Conservation (phyloP, 495 filamentous ascomycete species). For the Aspergillus panamensis region DNA sequence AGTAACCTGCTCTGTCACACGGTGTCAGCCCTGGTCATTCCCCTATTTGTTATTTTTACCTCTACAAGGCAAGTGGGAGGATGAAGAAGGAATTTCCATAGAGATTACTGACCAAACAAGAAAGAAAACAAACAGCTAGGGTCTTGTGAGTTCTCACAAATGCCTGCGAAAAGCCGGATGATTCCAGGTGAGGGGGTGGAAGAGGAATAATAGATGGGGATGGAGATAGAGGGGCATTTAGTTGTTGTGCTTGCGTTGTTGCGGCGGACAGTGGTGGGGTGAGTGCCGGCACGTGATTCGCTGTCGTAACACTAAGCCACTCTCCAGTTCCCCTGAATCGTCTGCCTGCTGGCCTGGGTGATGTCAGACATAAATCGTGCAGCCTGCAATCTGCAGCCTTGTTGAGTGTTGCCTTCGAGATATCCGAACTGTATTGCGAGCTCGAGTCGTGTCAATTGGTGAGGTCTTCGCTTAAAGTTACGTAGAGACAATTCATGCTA, state of each 20-base stretch:
- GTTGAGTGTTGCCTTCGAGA: background rate
- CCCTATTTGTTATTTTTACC: conserved; percentile 12
- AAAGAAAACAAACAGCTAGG: conserved; percentile 2
- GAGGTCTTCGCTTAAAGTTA: background rate
- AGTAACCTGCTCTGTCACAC: conserved; percentile 34
- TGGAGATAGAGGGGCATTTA: conserved; percentile 35
- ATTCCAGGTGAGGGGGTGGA: conserved; percentile 11
- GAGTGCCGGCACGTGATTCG: conserved; percentile 34
- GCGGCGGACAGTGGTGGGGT: conserved; percentile 39
- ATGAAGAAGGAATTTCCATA: background rate
- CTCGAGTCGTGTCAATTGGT: background rate
- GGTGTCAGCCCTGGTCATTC: conserved; percentile 26
- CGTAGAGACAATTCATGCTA: background rate
- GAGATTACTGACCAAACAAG: conserved; percentile 14
- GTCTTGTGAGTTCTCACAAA: conserved; percentile 1
- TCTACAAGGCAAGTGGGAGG: background rate
- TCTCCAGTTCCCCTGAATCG: conserved; percentile 19
- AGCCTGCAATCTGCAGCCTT: conserved; percentile 9
- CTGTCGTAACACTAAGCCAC: conserved; percentile 22
- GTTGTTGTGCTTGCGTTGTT: conserved; percentile 39
- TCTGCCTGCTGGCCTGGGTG: conserved; percentile 1
- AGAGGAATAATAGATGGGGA: conserved; percentile 22
- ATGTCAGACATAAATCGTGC: conserved; percentile 1
- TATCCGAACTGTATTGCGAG: background rate
- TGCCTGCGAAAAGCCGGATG: conserved; percentile 1